Evolutionary conservation across 2,329 filamentous ascomycete species (phyloP), one percentile per base, ranked within the genome.

Genomic region (Sordariomycetes sp.): DNA sequence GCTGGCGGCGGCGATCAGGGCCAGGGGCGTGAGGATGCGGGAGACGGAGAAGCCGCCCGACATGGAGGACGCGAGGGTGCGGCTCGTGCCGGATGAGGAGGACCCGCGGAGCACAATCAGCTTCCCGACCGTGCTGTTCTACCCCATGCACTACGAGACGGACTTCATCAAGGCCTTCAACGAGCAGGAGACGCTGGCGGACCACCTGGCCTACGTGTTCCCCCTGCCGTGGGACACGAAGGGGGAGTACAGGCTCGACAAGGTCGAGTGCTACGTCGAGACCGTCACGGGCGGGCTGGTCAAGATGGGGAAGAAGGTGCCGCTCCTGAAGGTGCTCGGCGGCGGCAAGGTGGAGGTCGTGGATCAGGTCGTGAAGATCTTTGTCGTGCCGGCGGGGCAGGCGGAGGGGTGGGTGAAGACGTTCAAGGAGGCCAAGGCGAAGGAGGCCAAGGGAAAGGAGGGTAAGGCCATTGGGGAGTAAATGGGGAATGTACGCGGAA

Each of bases 111-210:
- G 87, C 63, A 77, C 79, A 0, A 78, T 99, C 1, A 78, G 77
- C 3, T 89, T 97, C 66, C 94, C 94, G 0, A 79, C 87, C 0
- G 79, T 97, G 61, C 74, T 99, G 58, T 77, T 99, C 59, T 99
- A 99, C 70, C 93, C 94, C 5, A 76, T 87, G 62, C 79, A 90
- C 61, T 78, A 87, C 53, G 86, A 97, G 75, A 88, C 85, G 1
- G 94, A 99, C 71, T 94, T 99, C 65, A 81, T 99, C 72, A 96
- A 96, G 75, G 82, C 83, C 0, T 94, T 96, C 65, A 79, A 79
- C 57, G 94, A 97, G 76, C 83, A 79, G 60, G 85, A 94, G 64
- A 80, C 79, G 18, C 76, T 97, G 32, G 79, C 78, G 8, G 85
- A 93, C 63, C 92, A 97, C 70, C 76, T 99, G 55, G 77, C 79